These are phyloP conservation scores for Dictyostelium intermedium DNA, from an alignment of 78 protist genomes.

Conservation along the genomic window DNA sequence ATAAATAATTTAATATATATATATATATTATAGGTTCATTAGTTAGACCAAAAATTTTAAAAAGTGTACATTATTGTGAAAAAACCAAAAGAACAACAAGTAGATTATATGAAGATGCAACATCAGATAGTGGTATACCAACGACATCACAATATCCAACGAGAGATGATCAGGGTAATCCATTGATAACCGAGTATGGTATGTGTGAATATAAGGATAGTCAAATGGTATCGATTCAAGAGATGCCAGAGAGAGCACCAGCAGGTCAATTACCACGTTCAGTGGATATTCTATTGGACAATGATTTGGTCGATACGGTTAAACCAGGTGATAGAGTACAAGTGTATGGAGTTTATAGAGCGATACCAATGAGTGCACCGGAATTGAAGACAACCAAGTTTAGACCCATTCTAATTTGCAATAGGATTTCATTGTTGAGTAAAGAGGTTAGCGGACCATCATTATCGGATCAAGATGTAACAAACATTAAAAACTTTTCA, in stretches of 20 bases:
- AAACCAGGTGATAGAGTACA: constrained; percentile 99
- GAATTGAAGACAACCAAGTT: constrained; percentile 30
- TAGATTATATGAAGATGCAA: constrained; percentile 90
- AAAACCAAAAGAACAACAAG: constrained; percentile 49
- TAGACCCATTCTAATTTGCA: constrained; percentile 90
- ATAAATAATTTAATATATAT: neutral
- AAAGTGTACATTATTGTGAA: constrained; percentile 96
- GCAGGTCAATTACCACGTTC: constrained; percentile 99
- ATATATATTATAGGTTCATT: constrained; percentile 21
- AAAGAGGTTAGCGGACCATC: constrained; percentile 37
- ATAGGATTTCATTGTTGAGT: constrained; percentile 57
- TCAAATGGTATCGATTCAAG: constrained; percentile 94
- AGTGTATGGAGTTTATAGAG: constrained; percentile 86
- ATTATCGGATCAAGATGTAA: constrained; percentile 55
- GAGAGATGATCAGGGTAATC: constrained; percentile 92
- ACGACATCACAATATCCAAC: constrained; percentile 89
- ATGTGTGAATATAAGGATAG: constrained; percentile 93
- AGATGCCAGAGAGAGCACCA: constrained; percentile 99
- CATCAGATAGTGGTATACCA: constrained; percentile 73
- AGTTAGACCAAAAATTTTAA: constrained; percentile 91
- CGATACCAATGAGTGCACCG: constrained; percentile 44
- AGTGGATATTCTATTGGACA: constrained; percentile 89
- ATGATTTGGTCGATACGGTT: constrained; percentile 95
- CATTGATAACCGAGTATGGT: constrained; percentile 97
- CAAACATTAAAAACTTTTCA: constrained; percentile 58